Conservation (phyloP, 495 filamentous ascomycete species). For the Acidiella bohemica region DNA sequence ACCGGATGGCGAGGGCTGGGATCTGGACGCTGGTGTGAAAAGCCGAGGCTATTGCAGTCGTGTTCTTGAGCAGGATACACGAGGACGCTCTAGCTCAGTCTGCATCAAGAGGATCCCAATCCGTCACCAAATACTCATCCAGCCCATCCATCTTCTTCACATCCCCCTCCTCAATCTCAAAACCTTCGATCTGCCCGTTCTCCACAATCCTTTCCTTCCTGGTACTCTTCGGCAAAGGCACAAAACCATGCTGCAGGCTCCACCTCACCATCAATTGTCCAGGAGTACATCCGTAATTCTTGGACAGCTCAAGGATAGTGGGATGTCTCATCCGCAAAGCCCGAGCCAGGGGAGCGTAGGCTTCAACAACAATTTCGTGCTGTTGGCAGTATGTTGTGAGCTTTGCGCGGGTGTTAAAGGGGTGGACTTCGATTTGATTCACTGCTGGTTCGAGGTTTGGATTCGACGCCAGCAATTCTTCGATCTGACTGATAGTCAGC, state of each 20-base stretch:
- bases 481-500: slow-evolving; percentile 29
- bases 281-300: slow-evolving; percentile 45
- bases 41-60: background rate
- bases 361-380: slow-evolving; percentile 45
- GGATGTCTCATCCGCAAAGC: slow-evolving; percentile 44
- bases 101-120: slow-evolving; percentile 14
- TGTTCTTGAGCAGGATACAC: background rate
- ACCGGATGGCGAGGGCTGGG: too few relatives aligned
- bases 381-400: slow-evolving; percentile 43
- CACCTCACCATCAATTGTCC: slow-evolving; percentile 53
- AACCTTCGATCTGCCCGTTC: slow-evolving; percentile 54
- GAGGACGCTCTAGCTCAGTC: slow-evolving; percentile 1
- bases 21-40: too few relatives aligned
- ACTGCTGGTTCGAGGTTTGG: slow-evolving; percentile 41
- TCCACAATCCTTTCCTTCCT: slow-evolving; percentile 46
- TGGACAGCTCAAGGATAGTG: slow-evolving; percentile 35
- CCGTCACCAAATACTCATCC: slow-evolving; percentile 53
- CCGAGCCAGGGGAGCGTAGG: slow-evolving; percentile 50
- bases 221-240: slow-evolving; percentile 61
- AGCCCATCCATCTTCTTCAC: slow-evolving; percentile 49
- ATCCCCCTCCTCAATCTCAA: slow-evolving; percentile 49
- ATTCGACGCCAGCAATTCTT: slow-evolving; percentile 46
- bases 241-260: slow-evolving; percentile 60
- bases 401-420: slow-evolving; percentile 49
- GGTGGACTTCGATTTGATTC: slow-evolving; percentile 60